Base-by-base conservation (phyloP, 768 basidiomycete genomes). In the Lyophyllum shimeji region DNA sequence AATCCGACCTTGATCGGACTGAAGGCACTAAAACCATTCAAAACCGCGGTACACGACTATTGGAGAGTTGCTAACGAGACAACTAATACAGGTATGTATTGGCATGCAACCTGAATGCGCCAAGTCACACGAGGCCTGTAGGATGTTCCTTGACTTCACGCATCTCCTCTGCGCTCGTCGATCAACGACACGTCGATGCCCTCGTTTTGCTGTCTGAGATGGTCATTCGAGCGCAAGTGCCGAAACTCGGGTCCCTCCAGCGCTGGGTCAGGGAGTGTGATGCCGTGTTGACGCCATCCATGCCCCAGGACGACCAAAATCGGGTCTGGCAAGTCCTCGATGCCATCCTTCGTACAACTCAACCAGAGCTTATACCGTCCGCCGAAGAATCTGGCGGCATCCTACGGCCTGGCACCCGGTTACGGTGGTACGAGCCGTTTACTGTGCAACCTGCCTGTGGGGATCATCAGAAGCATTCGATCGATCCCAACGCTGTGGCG, bases 181-280 rank as follows among this genome's bases (percentile, higher is more conserved):
- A 78, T 61, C 74, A 77, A 55, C 67, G 78, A 31, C 73, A 76
- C 57, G 58, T 73, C 50, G 78, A 79, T 56, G 80, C 82, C 5
- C 75, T 82, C 25, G 75, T 82, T 23, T 67, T 79, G n/a, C 71
- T 84, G n/a, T 73, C 79, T 37, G 81, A 82, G 62, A 77, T 82
- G 72, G 75, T 74, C 45, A 74, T 78, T 21, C 74, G 79, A 6
- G 65, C 69, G 11, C 71, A 79, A 7, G 64, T 75, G 6, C 79
- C 80, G 5, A 81, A 81, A 57, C 75, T 84, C 12, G 81, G 81
- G 3, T 75, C 80, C 1, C 66, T 84, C 6, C 81, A 82, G 60
- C 71, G 82, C 11, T 83, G 82, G 82, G 80, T 82, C 4, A 65
- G 82, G 33, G 82, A 83, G 59, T 81, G 80, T 63, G 82, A 83